Percentiles rank a stretch among this genome's conserved stretches.
Conservation (phyloP, 371 early-diverging fungal genomes). For the Mortierella sp. region DNA sequence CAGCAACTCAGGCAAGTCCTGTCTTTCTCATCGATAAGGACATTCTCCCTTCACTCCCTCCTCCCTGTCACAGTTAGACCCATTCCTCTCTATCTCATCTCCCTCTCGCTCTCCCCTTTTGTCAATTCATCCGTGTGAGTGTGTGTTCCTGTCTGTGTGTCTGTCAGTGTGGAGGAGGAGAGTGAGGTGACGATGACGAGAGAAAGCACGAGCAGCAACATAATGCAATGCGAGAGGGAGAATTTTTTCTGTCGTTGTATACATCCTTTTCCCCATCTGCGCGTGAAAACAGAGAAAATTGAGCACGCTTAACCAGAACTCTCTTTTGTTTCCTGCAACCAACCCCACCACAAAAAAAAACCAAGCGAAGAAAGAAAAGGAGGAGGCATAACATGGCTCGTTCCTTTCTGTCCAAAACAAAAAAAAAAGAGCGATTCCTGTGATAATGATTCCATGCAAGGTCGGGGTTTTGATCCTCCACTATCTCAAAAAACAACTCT, state of each 20-base stretch:
- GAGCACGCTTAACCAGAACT: constrained; percentile 3
- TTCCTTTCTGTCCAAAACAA: not conserved
- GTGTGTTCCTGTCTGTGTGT: not conserved
- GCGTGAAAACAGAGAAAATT: constrained; percentile 8
- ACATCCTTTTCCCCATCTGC: not conserved
- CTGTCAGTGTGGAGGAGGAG: constrained; percentile 17
- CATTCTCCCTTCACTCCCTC: not conserved
- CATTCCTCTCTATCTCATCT: not conserved
- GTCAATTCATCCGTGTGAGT: constrained; percentile 1
- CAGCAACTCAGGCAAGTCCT: not conserved
- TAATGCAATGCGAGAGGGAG: not conserved
- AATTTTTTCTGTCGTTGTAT: not conserved
- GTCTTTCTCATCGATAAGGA: constrained; percentile 1
- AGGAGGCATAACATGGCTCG: not conserved
- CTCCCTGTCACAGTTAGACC: not conserved
- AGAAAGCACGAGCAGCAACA: constrained; percentile 1
- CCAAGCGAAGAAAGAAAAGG: not conserved
- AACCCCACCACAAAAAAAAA: constrained; percentile 4
- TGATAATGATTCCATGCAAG: not conserved
- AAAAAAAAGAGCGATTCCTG: not conserved
- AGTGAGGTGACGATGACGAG: not conserved
- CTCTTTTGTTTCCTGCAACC: not conserved
- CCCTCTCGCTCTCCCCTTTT: not conserved
- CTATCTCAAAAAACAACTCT: not conserved
- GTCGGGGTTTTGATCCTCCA: constrained; percentile 12